Evolutionary conservation across 108 stramenopile species (phyloP), one percentile per base, ranked within the genome.

Genomic region (Fragilariopsis cylindrus): DNA sequence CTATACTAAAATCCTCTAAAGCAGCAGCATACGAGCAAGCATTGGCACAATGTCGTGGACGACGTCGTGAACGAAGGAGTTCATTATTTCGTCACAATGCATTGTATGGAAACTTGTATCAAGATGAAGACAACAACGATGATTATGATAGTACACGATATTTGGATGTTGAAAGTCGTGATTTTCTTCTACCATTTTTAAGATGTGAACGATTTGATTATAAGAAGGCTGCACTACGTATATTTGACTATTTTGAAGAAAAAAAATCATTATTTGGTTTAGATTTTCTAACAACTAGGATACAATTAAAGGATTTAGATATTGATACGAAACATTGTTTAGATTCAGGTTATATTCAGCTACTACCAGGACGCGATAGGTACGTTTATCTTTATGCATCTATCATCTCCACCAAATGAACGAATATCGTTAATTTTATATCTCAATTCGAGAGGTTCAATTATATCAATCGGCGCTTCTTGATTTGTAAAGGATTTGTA

Each of bases 121-220:
- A 30, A 30, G 50, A 52, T 13, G 50, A 52, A 13, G 50, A 52
- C 50, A 13, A 52, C 13, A 13, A 9, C 9, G 21, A 60, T 9
- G n/a, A 60, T 44, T 63, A 13, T 11, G 62, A 63, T 40, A 44
- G 45, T 3, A 44, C 16, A n/a, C 62, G 11, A 41, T 63, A 63
- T 44, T 45, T 63, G n/a, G 62, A 60, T 48, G 60, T 60, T 40
- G 46, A 46, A n/a, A 40, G 42, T 30, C 19, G 49, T 13, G 63
- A 70, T 11, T 82, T 82, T 68, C 77, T 43, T 7, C 16, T 84
- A 11, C 47, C 73, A 50, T 84, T 84, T 49, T 60, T 84, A n/a
- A 77, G 84, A 7, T 69, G 72, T 3, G 81, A 82, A 46, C 60
- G 72, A 13, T 84, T 77, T 56, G 56, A 84, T 76, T 49, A 77